Base-by-base conservation (phyloP, 345 rosid genomes). In the Moricandia moricandioides region DNA sequence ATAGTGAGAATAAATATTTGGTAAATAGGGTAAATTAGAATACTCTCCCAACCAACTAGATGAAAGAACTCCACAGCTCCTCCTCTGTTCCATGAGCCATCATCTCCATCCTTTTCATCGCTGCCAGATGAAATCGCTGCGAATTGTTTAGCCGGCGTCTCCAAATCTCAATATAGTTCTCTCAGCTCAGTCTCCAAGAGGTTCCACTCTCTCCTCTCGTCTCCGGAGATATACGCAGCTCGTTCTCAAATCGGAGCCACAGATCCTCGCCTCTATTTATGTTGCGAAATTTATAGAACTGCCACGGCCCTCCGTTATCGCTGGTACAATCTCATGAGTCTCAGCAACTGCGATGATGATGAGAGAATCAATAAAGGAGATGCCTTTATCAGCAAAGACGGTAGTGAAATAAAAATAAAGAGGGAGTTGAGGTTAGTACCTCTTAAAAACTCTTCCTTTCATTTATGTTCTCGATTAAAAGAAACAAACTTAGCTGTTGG, bases 161-260 rank as follows among this genome's bases (percentile, higher is more conserved):
- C 92, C 1, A 76, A 85, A 37, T 77, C 78, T 31, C 69, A 84
- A 62, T 83, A 84, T 76, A 87, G 85, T 12, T 55, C 61, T 8
- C 91, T 91, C 61, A 77, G 82, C 24, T 66, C 75, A 2, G 88
- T 91, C 82, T 89, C 94, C 24, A 87, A 79, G 60, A 21, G 85
- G 29, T 76, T 91, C 73, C 76, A 60, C n/a, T 69, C 87, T 27
- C 76, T 86, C 64, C 58, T 91, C 70, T 82, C 83, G 8, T 89
- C 91, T 34, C 74, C 91, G 2, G 75, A 76, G 62, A 73, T 86
- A 69, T 87, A 78, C 84, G 10, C 84, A 39, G 73, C 83, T 4
- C 90, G 97, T 59, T 81, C 80, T 47, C 84, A 83, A 63, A 77
- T 87, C 79, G 26, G 62, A 67, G 43, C 45, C 52, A 24, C 67